phyloP scores from a whole-genome alignment of 345 rosid genomes.

The Euphorbia lathyris region DNA sequence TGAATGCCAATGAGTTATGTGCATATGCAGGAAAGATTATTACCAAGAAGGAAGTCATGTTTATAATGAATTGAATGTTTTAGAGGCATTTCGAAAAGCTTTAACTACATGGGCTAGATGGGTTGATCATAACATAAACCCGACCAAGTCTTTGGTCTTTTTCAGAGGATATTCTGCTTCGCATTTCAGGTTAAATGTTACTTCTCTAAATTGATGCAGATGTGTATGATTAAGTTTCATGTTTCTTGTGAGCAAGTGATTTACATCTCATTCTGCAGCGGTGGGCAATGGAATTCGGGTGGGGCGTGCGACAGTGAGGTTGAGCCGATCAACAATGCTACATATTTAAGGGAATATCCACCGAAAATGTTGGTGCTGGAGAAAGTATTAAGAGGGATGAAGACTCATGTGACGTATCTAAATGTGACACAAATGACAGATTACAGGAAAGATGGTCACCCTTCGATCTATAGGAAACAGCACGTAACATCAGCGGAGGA shows the following conservation, averaged over 20 bases:
- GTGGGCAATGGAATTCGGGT: constrained; percentile 99
- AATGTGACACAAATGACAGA: constrained; percentile 83
- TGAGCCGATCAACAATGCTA: constrained; percentile 77
- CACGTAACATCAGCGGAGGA: constrained; percentile 36
- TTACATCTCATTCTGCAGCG: constrained; percentile 41
- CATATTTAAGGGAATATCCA: constrained; percentile 64
- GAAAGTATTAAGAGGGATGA: constrained; percentile 68
- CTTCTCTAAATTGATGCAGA: background rate
- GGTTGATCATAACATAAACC: constrained; percentile 78
- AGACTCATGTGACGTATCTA: constrained; percentile 69
- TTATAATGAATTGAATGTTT: constrained; percentile 66
- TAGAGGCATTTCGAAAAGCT: constrained; percentile 87
- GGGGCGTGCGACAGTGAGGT: constrained; percentile 84
- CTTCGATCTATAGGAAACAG: constrained; percentile 74
- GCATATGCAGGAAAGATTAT: constrained; percentile 67
- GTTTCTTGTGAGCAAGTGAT: background rate
- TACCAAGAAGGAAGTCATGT: constrained; percentile 93
- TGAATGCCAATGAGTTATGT: background rate
- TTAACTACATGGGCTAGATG: constrained; percentile 89
- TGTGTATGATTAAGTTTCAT: background rate
- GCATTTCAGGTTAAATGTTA: constrained; percentile 70
- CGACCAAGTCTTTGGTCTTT: constrained; percentile 60
- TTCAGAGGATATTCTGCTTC: constrained; percentile 91
- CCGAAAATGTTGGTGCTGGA: constrained; percentile 80
- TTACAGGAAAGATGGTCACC: constrained; percentile 91